Conservation (phyloP, 768 basidiomycete species). For the Myochromella boudieri region DNA sequence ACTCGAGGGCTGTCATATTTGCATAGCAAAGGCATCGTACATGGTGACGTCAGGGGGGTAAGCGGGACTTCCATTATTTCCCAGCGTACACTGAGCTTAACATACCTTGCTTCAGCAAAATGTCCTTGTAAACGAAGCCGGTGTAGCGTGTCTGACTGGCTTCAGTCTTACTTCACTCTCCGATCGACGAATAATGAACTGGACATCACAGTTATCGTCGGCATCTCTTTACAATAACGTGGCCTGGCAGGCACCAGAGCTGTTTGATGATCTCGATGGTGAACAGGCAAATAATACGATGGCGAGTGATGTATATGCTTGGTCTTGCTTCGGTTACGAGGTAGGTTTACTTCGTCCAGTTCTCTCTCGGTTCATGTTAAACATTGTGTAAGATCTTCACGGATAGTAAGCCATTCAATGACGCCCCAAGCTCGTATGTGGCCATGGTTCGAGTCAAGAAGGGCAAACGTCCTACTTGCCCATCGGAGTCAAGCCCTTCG, state of each 20-base stretch:
- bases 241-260: background rate
- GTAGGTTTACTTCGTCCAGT: background rate
- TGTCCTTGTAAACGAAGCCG: background rate
- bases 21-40: background rate
- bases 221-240: background rate
- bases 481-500: no score
- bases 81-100: background rate
- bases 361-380: background rate
- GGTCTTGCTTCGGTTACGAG: background rate
- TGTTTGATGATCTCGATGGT: background rate
- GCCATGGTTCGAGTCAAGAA: no score
- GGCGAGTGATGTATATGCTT: background rate
- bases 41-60: conserved; percentile 1
- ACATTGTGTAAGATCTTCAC: no score
- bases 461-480: no score
- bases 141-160: background rate
- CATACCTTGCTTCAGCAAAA: background rate
- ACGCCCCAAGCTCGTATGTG: no score
- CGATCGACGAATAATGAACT: background rate
- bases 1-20: background rate
- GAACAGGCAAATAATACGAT: background rate
- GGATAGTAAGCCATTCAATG: no score
- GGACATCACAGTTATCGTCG: background rate
- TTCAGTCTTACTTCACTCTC: background rate
- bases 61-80: background rate